Evolutionary conservation across 2,329 filamentous ascomycete genomes (phyloP), one percentile per base, ranked within the genome.

Genomic region (Ophiostoma sp.): DNA sequence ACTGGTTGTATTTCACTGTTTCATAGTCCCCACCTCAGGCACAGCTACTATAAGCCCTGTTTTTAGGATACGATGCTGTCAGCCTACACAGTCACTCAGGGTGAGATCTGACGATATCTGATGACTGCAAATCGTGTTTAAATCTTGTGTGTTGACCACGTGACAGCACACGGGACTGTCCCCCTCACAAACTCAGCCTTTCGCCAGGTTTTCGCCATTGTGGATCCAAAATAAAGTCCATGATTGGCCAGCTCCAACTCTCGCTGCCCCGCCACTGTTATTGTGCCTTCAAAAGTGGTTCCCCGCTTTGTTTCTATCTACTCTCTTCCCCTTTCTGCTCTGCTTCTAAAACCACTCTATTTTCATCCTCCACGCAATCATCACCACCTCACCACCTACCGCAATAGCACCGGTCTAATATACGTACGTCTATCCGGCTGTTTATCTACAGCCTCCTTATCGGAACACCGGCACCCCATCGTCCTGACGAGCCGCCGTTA

Each of bases 211-310:
- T 71, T 68, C 65, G 57, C 66, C 68, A 62, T 67, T 67, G 70
- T 69, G 73, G 73, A 65, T 35, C 70, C 23, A 1, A 17, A 6
- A 1, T 31, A 1, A 4, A n/a, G 7, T 23, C 10, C 5, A 0
- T 72, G 62, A 74, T 74, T 73, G 72, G 73, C 27, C 20, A 0
- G 52, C 3, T 57, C 13, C 1, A 2, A 23, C 17, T 48, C 62
- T 62, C 35, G 64, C 71, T 73, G 73, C 73, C 73, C 73, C 73
- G 73, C 73, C 73, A 74, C 72, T 54, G 20, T 31, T 31, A 31
- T 36, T 57, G 52, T 54, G 68, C 71, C 71, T 68, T 67, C 68
- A 67, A 48, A 44, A 44, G 64, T 31, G 31, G 44, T 68, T 67
- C 60, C 39, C 64, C 65, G 48, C 54, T 54, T 69, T 67, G 11